phyloP scores from a whole-genome alignment of 2,329 filamentous ascomycete genomes.

The Blastomyces gilchristii region DNA sequence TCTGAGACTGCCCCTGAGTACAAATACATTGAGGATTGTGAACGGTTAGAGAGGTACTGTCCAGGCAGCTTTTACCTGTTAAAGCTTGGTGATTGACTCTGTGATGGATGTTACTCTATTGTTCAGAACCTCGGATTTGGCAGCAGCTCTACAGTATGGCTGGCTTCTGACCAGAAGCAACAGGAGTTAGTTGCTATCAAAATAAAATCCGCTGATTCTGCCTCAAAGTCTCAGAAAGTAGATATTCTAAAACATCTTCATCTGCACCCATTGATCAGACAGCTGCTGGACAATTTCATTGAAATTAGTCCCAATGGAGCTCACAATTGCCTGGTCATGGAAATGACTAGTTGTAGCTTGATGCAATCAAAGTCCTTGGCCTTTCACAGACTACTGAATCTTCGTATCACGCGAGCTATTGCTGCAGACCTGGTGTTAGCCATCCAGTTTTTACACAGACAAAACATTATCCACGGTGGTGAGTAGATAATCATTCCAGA shows the following conservation, averaged over 20 bases:
- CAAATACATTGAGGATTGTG: too few species aligned
- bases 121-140: constrained; percentile 13
- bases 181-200: constrained; percentile 14
- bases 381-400: too few species aligned
- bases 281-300: too few species aligned
- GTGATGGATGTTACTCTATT: constrained; percentile 13
- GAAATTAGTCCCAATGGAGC: neutral
- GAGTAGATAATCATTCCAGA: constrained; percentile 11
- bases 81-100: constrained; percentile 13
- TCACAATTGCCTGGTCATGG: constrained; percentile 15
- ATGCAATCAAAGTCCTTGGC: constrained; percentile 9
- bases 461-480: constrained; percentile 14
- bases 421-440: too few species aligned
- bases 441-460: too few species aligned
- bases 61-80: constrained; percentile 12
- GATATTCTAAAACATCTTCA: constrained; percentile 10
- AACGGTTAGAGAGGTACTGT: constrained; percentile 11
- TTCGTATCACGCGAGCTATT: too few species aligned
- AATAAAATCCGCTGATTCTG: constrained; percentile 14
- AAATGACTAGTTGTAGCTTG: constrained; percentile 13
- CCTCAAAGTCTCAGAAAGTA: constrained; percentile 11
- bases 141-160: constrained; percentile 15
- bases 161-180: constrained; percentile 13
- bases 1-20: too few species aligned
- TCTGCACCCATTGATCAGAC: too few species aligned